phyloP scores from a whole-genome alignment of 2,329 filamentous ascomycete species.

The Hymenoscyphus salicellus region DNA sequence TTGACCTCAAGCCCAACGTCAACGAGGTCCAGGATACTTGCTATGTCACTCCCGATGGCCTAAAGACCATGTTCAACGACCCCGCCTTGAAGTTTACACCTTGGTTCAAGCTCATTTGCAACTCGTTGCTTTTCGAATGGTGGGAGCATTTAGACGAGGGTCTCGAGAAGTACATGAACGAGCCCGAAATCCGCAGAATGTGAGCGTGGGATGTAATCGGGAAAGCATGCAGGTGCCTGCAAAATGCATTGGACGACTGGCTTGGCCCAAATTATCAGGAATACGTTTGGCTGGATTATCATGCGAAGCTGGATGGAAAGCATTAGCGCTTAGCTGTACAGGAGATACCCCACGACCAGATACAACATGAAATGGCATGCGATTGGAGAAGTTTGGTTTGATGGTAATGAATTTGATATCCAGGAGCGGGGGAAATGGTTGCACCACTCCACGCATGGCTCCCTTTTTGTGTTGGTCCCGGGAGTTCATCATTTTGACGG shows the following conservation, averaged over 20 bases:
- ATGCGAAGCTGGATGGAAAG: not conserved
- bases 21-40: constrained; percentile 86
- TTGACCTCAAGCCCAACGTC: constrained; percentile 74
- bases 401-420: not conserved
- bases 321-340: not conserved
- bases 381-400: constrained; percentile 1
- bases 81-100: constrained; percentile 83
- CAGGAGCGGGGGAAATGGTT: not conserved
- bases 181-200: constrained; percentile 88
- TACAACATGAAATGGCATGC: constrained; percentile 2
- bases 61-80: constrained; percentile 83
- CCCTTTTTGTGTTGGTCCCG: not conserved
- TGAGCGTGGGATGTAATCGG: constrained; percentile 20
- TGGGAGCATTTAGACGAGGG: constrained; percentile 82
- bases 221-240: not conserved
- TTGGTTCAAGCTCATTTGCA: constrained; percentile 99
- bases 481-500: not conserved
- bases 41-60: constrained; percentile 78
- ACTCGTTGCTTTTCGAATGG: constrained; percentile 97
- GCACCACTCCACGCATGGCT: not conserved
- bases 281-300: constrained; percentile 1
- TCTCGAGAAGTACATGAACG: constrained; percentile 80
- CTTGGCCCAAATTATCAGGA: not conserved
- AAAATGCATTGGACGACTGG: not conserved
- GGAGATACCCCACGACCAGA: constrained; percentile 11